These are phyloP conservation scores for Pythium volutum DNA, from an alignment of 352 stramenopile species.

Conservation along the genomic window DNA sequence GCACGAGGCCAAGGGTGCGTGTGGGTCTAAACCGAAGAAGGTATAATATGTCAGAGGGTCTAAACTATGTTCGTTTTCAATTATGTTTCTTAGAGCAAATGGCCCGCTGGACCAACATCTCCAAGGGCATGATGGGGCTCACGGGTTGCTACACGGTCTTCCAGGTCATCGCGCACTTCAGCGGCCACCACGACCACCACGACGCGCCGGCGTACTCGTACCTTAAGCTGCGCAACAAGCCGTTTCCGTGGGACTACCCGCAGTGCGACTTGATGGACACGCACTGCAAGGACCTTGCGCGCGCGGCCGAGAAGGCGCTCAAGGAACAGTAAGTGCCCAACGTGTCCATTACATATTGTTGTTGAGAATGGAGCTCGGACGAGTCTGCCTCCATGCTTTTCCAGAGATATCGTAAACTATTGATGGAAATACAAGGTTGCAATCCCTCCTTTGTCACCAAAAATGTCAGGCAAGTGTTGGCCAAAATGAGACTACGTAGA, in stretches of 20 bases:
- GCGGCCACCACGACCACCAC: conserved; percentile 49
- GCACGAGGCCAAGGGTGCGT: conserved; percentile 76
- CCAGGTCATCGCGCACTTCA: conserved; percentile 48
- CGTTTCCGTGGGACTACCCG: conserved; percentile 78
- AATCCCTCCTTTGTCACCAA: conserved; percentile 1
- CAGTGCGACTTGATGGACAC: conserved; percentile 79
- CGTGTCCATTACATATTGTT: conserved; percentile 4
- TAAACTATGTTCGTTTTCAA: conserved; percentile 3
- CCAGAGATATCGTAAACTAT: conserved; percentile 8
- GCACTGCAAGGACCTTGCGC: conserved; percentile 65
- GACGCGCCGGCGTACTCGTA: conserved; percentile 67
- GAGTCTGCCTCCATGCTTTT: not conserved
- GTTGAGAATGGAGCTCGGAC: conserved; percentile 16
- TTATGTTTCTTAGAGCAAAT: conserved; percentile 60
- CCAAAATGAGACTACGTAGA: not conserved
- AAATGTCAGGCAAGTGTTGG: too few species aligned
- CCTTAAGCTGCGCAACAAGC: conserved; percentile 88
- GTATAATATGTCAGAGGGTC: not conserved
- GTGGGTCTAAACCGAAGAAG: not conserved
- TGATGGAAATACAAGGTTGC: conserved; percentile 10
- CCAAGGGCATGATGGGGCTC: conserved; percentile 77
- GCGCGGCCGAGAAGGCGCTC: conserved; percentile 64
- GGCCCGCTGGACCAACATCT: conserved; percentile 82
- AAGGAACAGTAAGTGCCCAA: conserved; percentile 38
- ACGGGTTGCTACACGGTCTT: conserved; percentile 52